Conservation (phyloP, 495 filamentous ascomycete species). For the Podospora bellae-mahoneyi region DNA sequence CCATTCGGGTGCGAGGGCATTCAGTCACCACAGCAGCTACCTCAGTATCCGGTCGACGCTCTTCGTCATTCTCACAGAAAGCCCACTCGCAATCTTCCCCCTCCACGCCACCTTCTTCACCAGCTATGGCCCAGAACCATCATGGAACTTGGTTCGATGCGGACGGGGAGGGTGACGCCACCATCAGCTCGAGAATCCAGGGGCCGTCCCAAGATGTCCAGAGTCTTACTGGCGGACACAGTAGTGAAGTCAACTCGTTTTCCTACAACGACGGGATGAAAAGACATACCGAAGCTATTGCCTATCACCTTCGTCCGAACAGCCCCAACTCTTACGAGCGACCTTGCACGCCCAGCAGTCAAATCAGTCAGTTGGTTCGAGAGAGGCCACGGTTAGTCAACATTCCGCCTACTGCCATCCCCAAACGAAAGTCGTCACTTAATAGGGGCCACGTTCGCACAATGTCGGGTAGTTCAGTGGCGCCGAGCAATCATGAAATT, state of each 20-base stretch:
- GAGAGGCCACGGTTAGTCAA: conserved; percentile 25
- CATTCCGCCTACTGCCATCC: conserved; percentile 23
- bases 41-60: conserved; percentile 33
- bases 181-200: not conserved
- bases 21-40: conserved; percentile 39
- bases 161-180: conserved; percentile 22
- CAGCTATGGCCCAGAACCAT: conserved; percentile 10
- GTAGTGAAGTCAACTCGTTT: not conserved
- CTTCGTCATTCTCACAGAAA: conserved; percentile 28
- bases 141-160: conserved; percentile 37
- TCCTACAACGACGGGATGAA: not conserved
- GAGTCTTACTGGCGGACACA: not conserved
- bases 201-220: not conserved
- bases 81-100: conserved; percentile 19
- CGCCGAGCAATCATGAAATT: not conserved
- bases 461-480: not conserved
- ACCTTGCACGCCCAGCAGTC: conserved; percentile 19
- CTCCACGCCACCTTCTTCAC: conserved; percentile 11
- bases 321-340: conserved; percentile 9
- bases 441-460: conserved; percentile 2
- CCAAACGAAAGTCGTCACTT: conserved; percentile 22
- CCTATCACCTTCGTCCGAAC: not conserved
- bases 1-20: conserved; percentile 31
- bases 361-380: conserved; percentile 13
- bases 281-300: not conserved